Conservation (phyloP, 768 basidiomycete species). For the Rhodotorula sphaerocarpa region DNA sequence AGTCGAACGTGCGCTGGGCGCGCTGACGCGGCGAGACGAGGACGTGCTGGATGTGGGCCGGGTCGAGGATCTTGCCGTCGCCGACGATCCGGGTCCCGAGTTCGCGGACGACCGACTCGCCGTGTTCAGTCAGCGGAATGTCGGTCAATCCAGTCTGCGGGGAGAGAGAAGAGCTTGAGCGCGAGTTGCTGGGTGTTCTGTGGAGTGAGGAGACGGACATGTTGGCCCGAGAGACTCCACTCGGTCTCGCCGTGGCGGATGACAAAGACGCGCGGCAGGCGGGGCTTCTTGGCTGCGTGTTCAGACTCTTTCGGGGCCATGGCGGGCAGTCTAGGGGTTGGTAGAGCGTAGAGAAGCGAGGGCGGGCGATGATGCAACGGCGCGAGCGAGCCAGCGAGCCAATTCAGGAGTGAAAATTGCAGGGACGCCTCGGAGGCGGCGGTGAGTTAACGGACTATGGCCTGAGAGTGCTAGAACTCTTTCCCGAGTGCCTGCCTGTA, state of each 20-base stretch:
- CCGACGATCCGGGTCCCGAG: constrained; percentile 65
- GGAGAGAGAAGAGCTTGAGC: not conserved
- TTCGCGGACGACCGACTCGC: constrained; percentile 61
- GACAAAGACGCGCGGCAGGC: constrained; percentile 61
- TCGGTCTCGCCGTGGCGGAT: constrained; percentile 88
- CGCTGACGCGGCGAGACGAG: constrained; percentile 80
- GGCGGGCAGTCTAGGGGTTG: not conserved
- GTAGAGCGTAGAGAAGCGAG: no score
- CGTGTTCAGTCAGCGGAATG: constrained; percentile 72
- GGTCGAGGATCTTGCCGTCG: constrained; percentile 65
- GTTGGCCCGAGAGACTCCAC: constrained; percentile 73
- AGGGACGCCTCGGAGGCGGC: no score
- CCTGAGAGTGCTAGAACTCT: no score
- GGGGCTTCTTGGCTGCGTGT: not conserved
- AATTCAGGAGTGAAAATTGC: no score
- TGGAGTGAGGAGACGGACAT: not conserved
- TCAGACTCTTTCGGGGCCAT: not conserved
- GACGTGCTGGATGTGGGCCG: constrained; percentile 62
- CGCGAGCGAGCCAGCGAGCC: no score
- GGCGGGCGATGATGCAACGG: no score
- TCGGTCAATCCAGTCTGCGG: constrained; percentile 73
- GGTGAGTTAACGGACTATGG: no score
- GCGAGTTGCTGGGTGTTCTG: not conserved
- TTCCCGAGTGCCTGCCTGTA: no score
- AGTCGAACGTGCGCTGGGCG: constrained; percentile 75